Evolutionary conservation across 176 grass and related monocot species (phyloP).

Genomic region (Eleusine indica): DNA sequence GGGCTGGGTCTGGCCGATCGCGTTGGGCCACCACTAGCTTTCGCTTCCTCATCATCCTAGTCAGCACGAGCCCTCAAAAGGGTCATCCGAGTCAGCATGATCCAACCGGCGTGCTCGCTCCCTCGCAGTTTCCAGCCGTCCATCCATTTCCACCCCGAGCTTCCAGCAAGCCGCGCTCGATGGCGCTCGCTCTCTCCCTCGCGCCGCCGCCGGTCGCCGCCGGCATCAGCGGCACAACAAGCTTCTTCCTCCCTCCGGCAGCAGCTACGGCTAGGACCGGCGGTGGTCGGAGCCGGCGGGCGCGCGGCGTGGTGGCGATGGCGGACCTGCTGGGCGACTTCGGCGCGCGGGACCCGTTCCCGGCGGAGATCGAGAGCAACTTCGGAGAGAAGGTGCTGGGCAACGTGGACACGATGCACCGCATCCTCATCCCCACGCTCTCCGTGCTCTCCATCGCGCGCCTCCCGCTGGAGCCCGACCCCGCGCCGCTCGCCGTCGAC

Average conservation of each 20-base stretch:
- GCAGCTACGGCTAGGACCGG: background rate
- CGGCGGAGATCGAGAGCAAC: slow-evolving; percentile 83
- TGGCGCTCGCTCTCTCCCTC: slow-evolving; percentile 32
- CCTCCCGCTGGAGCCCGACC: slow-evolving; percentile 45
- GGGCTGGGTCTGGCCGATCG: background rate
- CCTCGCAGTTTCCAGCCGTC: background rate
- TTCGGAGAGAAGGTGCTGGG: slow-evolving; percentile 79
- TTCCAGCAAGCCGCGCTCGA: background rate
- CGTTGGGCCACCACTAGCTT: background rate
- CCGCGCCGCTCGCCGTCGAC: slow-evolving; percentile 39
- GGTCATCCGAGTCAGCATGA: background rate
- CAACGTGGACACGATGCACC: slow-evolving; percentile 76
- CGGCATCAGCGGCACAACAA: background rate
- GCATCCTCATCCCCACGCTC: slow-evolving; percentile 82
- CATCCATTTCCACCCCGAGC: background rate
- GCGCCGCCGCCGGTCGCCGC: background rate
- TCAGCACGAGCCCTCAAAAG: background rate
- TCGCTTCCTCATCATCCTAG: background rate
- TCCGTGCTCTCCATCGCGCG: slow-evolving; percentile 71
- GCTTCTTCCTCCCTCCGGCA: background rate
- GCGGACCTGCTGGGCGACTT: slow-evolving; percentile 72
- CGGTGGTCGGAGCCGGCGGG: background rate
- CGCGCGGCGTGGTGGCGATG: slow-evolving; percentile 47
- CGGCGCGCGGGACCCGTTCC: slow-evolving; percentile 79
- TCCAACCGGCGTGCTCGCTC: background rate